Conservation (phyloP, 2,329 filamentous ascomycete species). For the Cercospora sp. region DNA sequence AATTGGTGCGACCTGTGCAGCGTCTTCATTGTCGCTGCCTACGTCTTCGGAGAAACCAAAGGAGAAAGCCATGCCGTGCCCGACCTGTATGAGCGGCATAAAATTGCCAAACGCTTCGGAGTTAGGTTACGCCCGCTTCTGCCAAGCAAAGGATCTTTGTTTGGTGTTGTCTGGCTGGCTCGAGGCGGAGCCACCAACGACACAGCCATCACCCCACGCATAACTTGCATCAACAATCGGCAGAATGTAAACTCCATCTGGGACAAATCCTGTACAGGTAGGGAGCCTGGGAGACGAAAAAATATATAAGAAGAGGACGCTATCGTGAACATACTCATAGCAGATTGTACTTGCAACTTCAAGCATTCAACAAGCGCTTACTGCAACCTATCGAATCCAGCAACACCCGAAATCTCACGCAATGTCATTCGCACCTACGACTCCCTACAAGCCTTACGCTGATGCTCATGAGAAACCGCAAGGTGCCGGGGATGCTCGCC, state of each 20-base stretch:
- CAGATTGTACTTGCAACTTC: background rate
- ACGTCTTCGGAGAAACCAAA: constrained; percentile 63
- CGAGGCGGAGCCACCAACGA: background rate
- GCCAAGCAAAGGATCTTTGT: background rate
- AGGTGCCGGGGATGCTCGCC: constrained; percentile 33
- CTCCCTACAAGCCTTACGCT: constrained; percentile 33
- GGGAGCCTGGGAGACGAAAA: background rate
- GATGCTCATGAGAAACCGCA: constrained; percentile 24
- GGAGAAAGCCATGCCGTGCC: constrained; percentile 47
- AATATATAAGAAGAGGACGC: background rate
- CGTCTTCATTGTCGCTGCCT: constrained; percentile 45
- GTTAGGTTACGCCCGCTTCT: background rate
- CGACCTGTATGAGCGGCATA: background rate
- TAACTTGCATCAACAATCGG: background rate
- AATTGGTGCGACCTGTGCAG: background rate
- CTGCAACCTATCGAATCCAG: background rate
- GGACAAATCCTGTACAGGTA: background rate
- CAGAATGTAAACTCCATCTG: background rate
- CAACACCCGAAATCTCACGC: background rate
- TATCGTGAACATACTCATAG: background rate
- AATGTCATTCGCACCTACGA: constrained; percentile 30
- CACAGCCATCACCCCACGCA: background rate
- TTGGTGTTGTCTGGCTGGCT: background rate
- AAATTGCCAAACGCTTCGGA: constrained; percentile 1
- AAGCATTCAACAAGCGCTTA: background rate